Evolutionary conservation across 257 asterid species (phyloP).

Genomic region (Lycium barbarum): DNA sequence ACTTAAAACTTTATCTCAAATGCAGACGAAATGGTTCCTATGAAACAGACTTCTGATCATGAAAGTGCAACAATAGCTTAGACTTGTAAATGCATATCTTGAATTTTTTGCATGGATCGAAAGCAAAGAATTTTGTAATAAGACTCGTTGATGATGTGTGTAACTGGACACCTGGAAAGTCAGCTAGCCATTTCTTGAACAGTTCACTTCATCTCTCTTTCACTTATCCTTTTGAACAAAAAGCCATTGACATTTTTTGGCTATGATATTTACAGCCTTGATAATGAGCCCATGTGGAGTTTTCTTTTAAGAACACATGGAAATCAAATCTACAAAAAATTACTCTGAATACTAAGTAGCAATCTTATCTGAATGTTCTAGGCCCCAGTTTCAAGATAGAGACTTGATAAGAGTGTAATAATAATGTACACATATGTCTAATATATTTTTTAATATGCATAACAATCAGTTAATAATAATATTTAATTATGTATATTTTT

Average conservation of each 20-base stretch:
- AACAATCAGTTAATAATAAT: not conserved
- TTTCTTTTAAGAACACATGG: not conserved
- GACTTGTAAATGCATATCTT: too few species aligned
- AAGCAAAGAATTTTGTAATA: too few species aligned
- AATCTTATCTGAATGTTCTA: not conserved
- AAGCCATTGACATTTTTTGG: not conserved
- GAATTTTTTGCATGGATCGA: too few species aligned
- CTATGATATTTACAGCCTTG: slow-evolving; percentile 1
- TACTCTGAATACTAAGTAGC: not conserved
- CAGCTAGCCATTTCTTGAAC: slow-evolving; percentile 36
- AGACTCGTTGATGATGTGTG: not conserved
- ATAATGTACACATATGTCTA: not conserved
- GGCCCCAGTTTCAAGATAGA: not conserved
- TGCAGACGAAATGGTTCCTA: too few species aligned
- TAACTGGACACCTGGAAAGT: slow-evolving; percentile 26
- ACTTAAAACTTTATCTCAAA: too few species aligned
- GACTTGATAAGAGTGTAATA: not conserved
- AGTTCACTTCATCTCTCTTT: slow-evolving; percentile 28
- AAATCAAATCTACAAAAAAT: not conserved
- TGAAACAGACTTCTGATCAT: too few species aligned
- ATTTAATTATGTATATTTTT: not conserved
- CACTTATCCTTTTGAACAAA: not conserved
- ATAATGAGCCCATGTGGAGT: not conserved
- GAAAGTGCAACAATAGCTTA: too few species aligned
- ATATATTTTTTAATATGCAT: too few species aligned